Evolutionary conservation across 306 rosid species (phyloP).

Genomic region (Echinosophora koreensis): DNA sequence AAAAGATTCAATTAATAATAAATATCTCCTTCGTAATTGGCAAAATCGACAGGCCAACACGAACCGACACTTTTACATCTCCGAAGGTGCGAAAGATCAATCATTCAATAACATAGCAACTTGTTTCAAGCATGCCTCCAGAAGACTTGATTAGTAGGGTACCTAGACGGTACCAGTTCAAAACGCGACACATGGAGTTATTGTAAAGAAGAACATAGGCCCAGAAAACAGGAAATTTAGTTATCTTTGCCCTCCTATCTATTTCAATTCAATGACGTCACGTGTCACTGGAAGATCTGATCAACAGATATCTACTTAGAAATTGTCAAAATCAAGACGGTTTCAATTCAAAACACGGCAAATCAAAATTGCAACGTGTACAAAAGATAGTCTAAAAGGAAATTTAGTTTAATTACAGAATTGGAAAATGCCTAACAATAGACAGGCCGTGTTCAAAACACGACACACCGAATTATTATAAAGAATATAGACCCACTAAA

Average conservation of each 20-base stretch:
- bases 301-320: background rate
- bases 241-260: background rate
- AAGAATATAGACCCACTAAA: background rate
- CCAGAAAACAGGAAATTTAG: conserved; percentile 8
- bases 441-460: conserved; percentile 1
- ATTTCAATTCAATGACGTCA: conserved; percentile 23
- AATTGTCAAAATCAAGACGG: conserved; percentile 23
- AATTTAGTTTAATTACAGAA: no score
- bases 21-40: background rate
- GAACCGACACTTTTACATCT: conserved; percentile 12
- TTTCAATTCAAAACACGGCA: background rate
- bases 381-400: background rate
- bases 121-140: background rate
- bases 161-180: conserved; percentile 13
- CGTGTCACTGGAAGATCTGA: background rate
- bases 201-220: conserved; percentile 1
- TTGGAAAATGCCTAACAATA: no score
- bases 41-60: conserved; percentile 24
- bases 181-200: conserved; percentile 5
- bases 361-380: conserved; percentile 4
- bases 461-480: background rate
- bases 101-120: background rate
- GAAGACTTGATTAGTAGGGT: conserved; percentile 15
- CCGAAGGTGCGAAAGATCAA: background rate
- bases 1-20: conserved; percentile 1